Conservation (phyloP, 2,329 filamentous ascomycete genomes). For the Cercospora zeina region DNA sequence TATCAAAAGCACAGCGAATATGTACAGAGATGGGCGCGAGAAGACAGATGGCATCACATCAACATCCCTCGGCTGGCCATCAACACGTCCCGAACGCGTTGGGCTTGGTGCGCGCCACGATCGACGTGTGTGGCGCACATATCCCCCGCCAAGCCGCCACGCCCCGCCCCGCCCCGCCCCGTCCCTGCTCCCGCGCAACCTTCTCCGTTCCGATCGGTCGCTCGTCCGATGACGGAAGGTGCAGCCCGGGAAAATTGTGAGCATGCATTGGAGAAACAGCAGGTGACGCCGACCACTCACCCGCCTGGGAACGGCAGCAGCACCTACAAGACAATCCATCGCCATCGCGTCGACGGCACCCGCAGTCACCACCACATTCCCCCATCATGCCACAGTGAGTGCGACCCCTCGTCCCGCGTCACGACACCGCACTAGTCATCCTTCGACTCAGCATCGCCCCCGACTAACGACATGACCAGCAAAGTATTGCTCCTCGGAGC, state of each 20-base stretch:
- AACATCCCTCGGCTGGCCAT: slow-evolving; percentile 9
- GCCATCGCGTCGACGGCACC: background rate
- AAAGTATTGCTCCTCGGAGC: slow-evolving; percentile 54
- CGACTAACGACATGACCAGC: slow-evolving; percentile 23
- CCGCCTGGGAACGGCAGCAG: background rate
- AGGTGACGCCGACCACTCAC: background rate
- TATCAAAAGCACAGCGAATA: background rate
- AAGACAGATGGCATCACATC: slow-evolving; percentile 8
- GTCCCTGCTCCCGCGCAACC: background rate
- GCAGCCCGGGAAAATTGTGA: slow-evolving; percentile 8
- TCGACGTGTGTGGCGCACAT: slow-evolving; percentile 5
- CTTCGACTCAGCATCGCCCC: background rate
- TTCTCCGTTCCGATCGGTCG: background rate
- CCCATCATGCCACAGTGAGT: slow-evolving; percentile 20
- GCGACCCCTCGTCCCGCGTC: background rate
- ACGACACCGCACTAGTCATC: background rate
- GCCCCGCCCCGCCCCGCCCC: too few relatives aligned
- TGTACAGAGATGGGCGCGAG: background rate
- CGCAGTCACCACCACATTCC: background rate
- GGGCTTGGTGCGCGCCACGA: background rate
- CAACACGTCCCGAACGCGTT: slow-evolving; percentile 9
- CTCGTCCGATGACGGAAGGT: slow-evolving; percentile 13
- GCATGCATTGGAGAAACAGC: background rate
- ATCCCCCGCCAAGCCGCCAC: too few relatives aligned
- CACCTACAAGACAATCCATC: background rate